Evolutionary conservation across 2,329 filamentous ascomycete species (phyloP).

Genomic region (Trichoderma simmonsii): DNA sequence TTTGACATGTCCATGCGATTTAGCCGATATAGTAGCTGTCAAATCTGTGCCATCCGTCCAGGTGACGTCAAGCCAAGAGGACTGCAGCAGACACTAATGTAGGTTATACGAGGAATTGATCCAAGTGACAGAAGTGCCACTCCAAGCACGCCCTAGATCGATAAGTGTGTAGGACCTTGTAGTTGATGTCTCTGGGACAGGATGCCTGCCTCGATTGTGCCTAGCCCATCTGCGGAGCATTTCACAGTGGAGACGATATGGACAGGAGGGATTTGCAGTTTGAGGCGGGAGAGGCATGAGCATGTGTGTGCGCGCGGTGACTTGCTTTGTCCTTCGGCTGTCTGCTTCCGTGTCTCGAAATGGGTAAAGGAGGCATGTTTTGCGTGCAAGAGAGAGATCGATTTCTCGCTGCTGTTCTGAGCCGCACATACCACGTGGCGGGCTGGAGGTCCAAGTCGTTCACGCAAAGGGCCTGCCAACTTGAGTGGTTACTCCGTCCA

Average conservation of each 20-base stretch:
- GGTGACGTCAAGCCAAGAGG: slow-evolving; percentile 16
- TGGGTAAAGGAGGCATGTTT: background rate
- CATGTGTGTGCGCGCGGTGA: background rate
- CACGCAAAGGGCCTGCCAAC: background rate
- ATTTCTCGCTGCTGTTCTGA: background rate
- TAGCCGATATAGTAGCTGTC: slow-evolving; percentile 2
- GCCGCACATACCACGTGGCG: slow-evolving; percentile 12
- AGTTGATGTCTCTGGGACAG: background rate
- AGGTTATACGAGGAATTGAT: slow-evolving; percentile 9
- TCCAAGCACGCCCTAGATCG: background rate
- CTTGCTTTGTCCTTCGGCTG: background rate
- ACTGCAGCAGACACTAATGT: slow-evolving; percentile 6
- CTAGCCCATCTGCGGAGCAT: slow-evolving; percentile 1
- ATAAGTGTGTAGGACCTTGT: background rate
- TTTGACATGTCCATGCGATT: background rate
- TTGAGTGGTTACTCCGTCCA: background rate
- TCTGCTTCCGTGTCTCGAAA: background rate
- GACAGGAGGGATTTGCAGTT: background rate
- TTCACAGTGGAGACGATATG: background rate
- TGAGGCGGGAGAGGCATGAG: background rate
- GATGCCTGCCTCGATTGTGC: background rate
- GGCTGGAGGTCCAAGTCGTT: background rate
- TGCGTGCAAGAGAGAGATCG: background rate
- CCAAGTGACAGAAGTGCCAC: background rate
- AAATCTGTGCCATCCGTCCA: background rate